phyloP scores from a whole-genome alignment of 1,284 basidiomycete species.

The Athelia psychrophila region DNA sequence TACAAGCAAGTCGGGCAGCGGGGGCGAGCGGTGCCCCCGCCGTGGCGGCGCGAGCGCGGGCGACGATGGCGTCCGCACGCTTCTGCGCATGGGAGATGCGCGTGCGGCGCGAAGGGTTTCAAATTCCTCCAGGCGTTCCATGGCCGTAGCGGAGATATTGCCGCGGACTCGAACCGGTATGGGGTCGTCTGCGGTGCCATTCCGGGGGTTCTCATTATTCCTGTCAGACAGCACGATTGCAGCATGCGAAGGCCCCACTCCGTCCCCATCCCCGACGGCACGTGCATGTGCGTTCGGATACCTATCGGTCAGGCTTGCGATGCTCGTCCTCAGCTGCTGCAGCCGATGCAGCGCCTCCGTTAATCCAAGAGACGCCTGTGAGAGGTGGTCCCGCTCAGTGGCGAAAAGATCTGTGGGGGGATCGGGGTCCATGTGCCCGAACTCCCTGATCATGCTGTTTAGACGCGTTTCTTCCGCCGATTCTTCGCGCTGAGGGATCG shows the following conservation, averaged over 20 bases:
- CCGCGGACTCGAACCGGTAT: constrained; percentile 13
- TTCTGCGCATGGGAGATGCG: constrained; percentile 9
- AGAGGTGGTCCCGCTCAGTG: not conserved
- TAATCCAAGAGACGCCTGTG: constrained; percentile 11
- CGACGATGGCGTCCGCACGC: not conserved
- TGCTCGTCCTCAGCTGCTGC: not conserved
- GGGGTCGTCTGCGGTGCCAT: not conserved
- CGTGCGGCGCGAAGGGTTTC: constrained; percentile 6
- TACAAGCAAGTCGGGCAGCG: not conserved
- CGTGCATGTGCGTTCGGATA: not conserved
- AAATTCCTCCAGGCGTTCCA: constrained; percentile 29
- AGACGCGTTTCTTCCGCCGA: no score
- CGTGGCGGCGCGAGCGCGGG: constrained; percentile 13
- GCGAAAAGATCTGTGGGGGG: no score
- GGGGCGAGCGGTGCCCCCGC: constrained; percentile 2
- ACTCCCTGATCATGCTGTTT: no score
- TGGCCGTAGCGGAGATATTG: constrained; percentile 22
- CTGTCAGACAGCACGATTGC: constrained; percentile 28
- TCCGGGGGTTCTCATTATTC: constrained; percentile 18
- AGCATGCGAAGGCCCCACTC: constrained; percentile 29
- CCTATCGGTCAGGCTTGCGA: not conserved
- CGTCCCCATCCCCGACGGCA: constrained; percentile 7
- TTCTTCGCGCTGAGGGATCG: no score
- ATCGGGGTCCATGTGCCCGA: no score
- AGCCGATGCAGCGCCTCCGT: constrained; percentile 25